Percentiles rank a stretch among this genome's conserved stretches.
Conservation (phyloP, 257 asterid species). For the Oldenlandia corymbosa region DNA sequence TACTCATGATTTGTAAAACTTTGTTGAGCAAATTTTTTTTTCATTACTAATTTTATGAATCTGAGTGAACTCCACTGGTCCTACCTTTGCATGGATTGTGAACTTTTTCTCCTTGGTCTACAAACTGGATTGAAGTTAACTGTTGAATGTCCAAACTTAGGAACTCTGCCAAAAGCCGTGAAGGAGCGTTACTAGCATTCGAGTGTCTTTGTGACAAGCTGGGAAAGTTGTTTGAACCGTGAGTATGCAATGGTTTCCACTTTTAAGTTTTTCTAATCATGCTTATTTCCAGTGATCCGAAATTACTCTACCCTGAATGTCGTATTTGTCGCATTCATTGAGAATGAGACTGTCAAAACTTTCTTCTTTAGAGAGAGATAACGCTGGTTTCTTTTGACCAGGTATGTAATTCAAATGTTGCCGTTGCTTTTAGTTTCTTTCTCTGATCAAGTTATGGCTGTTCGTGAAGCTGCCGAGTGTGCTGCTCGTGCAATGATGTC, state of each 20-base stretch:
- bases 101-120: too few species aligned
- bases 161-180: constrained; percentile 87
- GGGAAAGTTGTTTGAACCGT: constrained; percentile 98
- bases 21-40: not conserved
- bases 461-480: constrained; percentile 97
- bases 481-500: constrained; percentile 99
- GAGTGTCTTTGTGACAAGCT: constrained; percentile 96
- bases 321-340: not conserved
- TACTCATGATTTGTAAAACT: not conserved
- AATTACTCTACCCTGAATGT: not conserved
- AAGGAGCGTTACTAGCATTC: constrained; percentile 91
- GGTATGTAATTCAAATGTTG: constrained; percentile 89
- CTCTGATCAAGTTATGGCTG: constrained; percentile 97
- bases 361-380: not conserved
- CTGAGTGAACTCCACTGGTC: not conserved
- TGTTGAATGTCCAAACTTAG: constrained; percentile 36
- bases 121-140: constrained; percentile 3
- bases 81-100: not conserved
- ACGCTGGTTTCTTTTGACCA: constrained; percentile 17
- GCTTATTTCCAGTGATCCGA: not conserved
- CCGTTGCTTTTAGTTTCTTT: constrained; percentile 86
- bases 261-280: not conserved
- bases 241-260: constrained; percentile 25
- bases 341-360: not conserved
- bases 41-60: not conserved